Conservation (phyloP, 495 filamentous ascomycete genomes). For the Aspergillus incahuasiensis region DNA sequence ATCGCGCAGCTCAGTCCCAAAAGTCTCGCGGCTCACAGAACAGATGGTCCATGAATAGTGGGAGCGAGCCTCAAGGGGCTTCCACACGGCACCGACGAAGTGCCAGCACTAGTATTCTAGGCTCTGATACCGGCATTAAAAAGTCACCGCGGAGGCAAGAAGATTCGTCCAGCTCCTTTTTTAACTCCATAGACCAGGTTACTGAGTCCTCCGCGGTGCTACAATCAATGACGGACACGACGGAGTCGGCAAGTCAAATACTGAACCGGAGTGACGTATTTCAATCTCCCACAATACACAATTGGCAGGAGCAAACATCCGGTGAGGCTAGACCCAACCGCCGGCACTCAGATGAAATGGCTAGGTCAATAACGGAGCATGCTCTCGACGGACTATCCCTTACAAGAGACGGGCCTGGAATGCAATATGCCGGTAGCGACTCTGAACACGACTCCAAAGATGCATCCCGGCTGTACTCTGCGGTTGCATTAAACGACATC, state of each 20-base stretch:
- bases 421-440: conserved; percentile 15
- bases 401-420: conserved; percentile 14
- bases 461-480: conserved; percentile 29
- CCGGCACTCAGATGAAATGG: conserved; percentile 41
- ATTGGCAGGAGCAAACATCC: conserved; percentile 30
- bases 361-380: conserved; percentile 27
- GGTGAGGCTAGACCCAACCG: conserved; percentile 22
- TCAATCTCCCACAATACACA: conserved; percentile 69
- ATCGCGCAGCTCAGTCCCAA: conserved; percentile 13
- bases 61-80: conserved; percentile 21
- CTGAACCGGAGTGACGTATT: conserved; percentile 84
- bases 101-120: conserved; percentile 51
- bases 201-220: conserved; percentile 63
- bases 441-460: conserved; percentile 22
- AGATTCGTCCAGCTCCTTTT: conserved; percentile 72
- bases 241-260: conserved; percentile 84
- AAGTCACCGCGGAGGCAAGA: conserved; percentile 49
- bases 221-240: conserved; percentile 70
- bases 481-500: conserved; percentile 64
- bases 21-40: conserved; percentile 24
- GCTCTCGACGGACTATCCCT: conserved; percentile 7
- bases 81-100: conserved; percentile 44
- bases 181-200: conserved; percentile 64
- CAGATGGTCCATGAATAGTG: conserved; percentile 27
- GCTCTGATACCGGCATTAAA: conserved; percentile 28